phyloP scores from a whole-genome alignment of 768 basidiomycete species.

The Mycena vulgaris region DNA sequence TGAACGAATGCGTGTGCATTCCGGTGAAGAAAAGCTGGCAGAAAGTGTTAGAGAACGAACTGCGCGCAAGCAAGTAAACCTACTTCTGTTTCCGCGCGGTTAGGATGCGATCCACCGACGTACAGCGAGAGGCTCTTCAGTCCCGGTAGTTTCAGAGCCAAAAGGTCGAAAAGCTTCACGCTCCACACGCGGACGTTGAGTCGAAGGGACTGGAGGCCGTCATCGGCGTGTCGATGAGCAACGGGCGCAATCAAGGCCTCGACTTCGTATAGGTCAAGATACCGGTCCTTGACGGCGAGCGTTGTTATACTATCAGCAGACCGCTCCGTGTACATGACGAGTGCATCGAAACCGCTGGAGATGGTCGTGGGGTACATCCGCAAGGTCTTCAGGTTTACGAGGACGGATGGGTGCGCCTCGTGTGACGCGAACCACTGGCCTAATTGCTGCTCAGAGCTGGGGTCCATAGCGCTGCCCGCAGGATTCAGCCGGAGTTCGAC shows the following conservation, averaged over 20 bases:
- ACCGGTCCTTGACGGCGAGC: constrained; percentile 59
- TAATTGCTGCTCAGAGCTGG: constrained; percentile 49
- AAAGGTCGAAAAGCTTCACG: constrained; percentile 44
- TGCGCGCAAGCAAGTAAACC: not conserved
- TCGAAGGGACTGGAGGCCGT: constrained; percentile 38
- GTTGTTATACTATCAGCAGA: constrained; percentile 51
- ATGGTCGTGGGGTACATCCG: constrained; percentile 60
- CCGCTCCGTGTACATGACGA: constrained; percentile 50
- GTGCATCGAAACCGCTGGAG: constrained; percentile 50
- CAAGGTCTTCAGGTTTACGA: constrained; percentile 51
- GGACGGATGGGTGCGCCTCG: constrained; percentile 31
- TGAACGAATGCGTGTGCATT: constrained; percentile 19
- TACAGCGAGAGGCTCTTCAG: constrained; percentile 39
- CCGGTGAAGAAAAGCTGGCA: constrained; percentile 27
- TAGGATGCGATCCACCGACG: constrained; percentile 30
- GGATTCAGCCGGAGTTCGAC: constrained; percentile 60
- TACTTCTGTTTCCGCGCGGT: constrained; percentile 31
- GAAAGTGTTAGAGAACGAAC: not conserved
- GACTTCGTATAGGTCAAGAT: constrained; percentile 53
- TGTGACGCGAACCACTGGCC: constrained; percentile 56
- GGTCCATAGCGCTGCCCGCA: constrained; percentile 47
- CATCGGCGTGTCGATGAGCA: constrained; percentile 32
- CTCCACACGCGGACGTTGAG: constrained; percentile 42
- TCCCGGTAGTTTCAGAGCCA: constrained; percentile 41
- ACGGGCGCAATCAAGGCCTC: constrained; percentile 34